These are phyloP conservation scores for Penicillium brasilianum DNA, from an alignment of 2,329 filamentous ascomycete species.

Conservation along the genomic window DNA sequence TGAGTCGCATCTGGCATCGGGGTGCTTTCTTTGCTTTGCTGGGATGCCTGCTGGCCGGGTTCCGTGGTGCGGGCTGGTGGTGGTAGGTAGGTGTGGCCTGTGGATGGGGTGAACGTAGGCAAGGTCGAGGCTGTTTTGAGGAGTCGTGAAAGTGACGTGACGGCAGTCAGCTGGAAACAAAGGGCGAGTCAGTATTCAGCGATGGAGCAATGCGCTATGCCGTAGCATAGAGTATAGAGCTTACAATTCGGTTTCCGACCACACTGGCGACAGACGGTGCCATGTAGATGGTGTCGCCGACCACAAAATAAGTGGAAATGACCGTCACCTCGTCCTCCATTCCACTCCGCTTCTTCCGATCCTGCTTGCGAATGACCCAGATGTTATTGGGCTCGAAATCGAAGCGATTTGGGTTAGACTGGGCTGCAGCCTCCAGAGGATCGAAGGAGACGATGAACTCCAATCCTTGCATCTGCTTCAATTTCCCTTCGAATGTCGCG, in stretches of 20 bases:
- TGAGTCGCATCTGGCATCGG: conserved; percentile 47
- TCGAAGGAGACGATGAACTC: conserved; percentile 66
- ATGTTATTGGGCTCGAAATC: conserved; percentile 56
- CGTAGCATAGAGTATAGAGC: conserved; percentile 21
- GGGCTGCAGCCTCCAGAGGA: conserved; percentile 55
- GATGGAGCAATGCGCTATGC: background rate
- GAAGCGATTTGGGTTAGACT: conserved; percentile 44
- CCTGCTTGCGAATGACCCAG: conserved; percentile 67
- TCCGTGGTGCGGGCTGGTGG: conserved; percentile 51
- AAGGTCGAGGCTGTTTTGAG: conserved; percentile 59
- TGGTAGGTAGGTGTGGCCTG: conserved; percentile 64
- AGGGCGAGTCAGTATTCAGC: conserved; percentile 11
- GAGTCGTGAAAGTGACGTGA: conserved; percentile 61
- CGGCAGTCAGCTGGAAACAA: conserved; percentile 56
- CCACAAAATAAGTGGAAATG: conserved; percentile 64
- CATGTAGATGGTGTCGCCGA: conserved; percentile 66
- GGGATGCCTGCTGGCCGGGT: conserved; percentile 40
- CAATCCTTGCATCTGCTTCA: conserved; percentile 61
- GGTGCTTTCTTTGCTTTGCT: conserved; percentile 56
- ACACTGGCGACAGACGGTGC: conserved; percentile 65
- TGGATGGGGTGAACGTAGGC: conserved; percentile 62
- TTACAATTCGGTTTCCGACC: conserved; percentile 59
- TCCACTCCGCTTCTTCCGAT: conserved; percentile 51
- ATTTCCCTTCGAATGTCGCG: conserved; percentile 59
- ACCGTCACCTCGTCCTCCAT: conserved; percentile 57